Evolutionary conservation across 257 asterid genomes (phyloP), one percentile per base, ranked within the genome.

Genomic region (Fraxinus americana): DNA sequence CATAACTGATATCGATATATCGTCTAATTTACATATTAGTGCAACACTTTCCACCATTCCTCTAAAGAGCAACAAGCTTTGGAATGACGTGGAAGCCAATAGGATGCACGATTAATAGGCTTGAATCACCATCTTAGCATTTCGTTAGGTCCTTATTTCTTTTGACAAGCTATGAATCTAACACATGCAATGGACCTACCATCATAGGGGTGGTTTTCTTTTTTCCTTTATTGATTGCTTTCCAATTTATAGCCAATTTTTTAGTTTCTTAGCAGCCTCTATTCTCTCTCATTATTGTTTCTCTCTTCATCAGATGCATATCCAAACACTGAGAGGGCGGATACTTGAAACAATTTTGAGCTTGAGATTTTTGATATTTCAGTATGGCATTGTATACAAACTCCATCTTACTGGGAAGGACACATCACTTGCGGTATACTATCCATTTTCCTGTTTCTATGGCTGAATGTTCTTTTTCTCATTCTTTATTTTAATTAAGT

Each of bases 311-410:
- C 99, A 95, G 99, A 80, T 83, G 82, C 99, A 96, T 83, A 96
- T 96, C 82, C 97, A 93, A 87, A 93, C 99, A 70, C 83, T 88
- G 79, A 87, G 99, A 85, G 99, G 99, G 72, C 94, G 92, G 79
- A 92, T 96, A 85, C 99, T 96, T 43, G 99, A 96, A 82, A 96
- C 99, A 35, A 83, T 96, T 75, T 87, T 96, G 90, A 96, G 97
- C 89, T 88, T 93, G 86, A 90, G 99, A 82, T 96, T 96, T 86
- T 79, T 96, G 27, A 73, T 96, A 74, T 96, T 96, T 78, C 99
- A 96, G 83, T 96, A 93, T 78, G 99, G 99, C 79, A 86, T 96
- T 84, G 99, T 96, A 7, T 96, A 96, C 87, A 93, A 93, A 85
- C 97, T 96, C 78, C 87, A 92, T 74, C 86, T 93, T 76, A 92